A percentile compares a stretch with the other conserved stretches of the same genome.
phyloP scores from a whole-genome alignment of 257 asterid species.

The Solanum gracilifrons region DNA sequence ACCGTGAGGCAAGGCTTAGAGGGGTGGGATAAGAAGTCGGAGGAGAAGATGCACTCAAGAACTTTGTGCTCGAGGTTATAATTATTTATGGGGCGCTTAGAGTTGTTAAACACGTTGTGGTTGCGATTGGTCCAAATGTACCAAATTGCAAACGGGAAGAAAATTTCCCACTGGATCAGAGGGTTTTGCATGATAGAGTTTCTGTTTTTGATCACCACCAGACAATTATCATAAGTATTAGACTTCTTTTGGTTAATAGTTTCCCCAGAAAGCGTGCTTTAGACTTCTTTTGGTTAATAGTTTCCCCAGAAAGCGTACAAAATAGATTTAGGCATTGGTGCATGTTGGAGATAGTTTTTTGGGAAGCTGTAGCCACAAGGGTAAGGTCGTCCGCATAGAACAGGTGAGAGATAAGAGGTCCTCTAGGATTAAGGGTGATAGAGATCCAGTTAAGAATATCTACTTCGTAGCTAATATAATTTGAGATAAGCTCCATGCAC shows the following conservation, averaged over 20 bases:
- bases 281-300: background rate
- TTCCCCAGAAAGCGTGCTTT: background rate
- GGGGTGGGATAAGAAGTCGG: background rate
- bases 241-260: background rate
- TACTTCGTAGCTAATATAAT: background rate
- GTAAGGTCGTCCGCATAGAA: background rate
- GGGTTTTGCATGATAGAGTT: background rate
- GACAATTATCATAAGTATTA: background rate
- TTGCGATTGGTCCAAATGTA: background rate
- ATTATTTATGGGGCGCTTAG: background rate
- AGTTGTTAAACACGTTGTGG: background rate
- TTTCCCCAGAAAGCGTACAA: background rate
- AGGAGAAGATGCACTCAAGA: background rate
- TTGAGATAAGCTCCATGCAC: background rate
- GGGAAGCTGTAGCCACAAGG: background rate
- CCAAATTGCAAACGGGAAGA: background rate
- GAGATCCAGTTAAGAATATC: background rate
- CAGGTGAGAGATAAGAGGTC: background rate
- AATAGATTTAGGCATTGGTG: background rate
- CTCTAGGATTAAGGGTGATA: background rate
- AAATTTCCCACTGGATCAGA: background rate
- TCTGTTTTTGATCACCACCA: background rate
- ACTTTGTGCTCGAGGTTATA: background rate
- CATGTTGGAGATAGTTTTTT: background rate
- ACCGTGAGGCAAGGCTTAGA: background rate